Base-by-base conservation (phyloP, 1,284 basidiomycete species). In the Pascua sp. region DNA sequence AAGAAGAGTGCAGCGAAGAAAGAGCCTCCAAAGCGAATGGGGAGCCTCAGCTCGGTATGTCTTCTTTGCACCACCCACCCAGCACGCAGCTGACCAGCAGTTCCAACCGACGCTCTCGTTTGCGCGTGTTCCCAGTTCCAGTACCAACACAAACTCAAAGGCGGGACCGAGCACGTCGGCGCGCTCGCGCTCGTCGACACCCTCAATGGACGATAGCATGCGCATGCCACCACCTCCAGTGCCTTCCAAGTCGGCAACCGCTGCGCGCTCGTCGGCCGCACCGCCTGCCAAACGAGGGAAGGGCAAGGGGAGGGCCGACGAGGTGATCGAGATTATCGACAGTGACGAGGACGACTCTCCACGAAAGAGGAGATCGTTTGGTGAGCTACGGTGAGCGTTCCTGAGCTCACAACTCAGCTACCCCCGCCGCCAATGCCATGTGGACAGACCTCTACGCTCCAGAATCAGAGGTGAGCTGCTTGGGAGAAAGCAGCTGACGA, bases 361-460 rank as follows among this genome's bases (percentile, higher is more conserved):
- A 1, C 36, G 17, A 24, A 54, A 51, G 45, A 44, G 52, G 15
- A 15, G 17, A 8, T 15, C 11, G 12, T 8, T 36, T 49, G 17
- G 9, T 47, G 9, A 24, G 49, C 36, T 47, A 12, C 8, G 2
- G 3, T 17, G 9, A 12, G 12, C 16, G 37, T 45, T 15, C 12
- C 18, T 42, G 8, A 53, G 37, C 38, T 41, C 8, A 48, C n/a
- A 24, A 32, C 9, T 1, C 5, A n/a, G 43, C 13, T n/a, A 46
- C 42, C 43, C n/a, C 24, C 37, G 10, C 47, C 5, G 7, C 47
- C 11, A 38, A 24, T 13, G 54, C 40, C 37, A 77, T 92, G 58
- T 93, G 90, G 90, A 82, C 90, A 2, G 90, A 92, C 66, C 81
- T 80, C 32, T 89, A 87, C 63, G 85, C 85, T 62, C 91, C 91